Conservation (phyloP, 129 eudicot species). For the Lonicera japonica region DNA sequence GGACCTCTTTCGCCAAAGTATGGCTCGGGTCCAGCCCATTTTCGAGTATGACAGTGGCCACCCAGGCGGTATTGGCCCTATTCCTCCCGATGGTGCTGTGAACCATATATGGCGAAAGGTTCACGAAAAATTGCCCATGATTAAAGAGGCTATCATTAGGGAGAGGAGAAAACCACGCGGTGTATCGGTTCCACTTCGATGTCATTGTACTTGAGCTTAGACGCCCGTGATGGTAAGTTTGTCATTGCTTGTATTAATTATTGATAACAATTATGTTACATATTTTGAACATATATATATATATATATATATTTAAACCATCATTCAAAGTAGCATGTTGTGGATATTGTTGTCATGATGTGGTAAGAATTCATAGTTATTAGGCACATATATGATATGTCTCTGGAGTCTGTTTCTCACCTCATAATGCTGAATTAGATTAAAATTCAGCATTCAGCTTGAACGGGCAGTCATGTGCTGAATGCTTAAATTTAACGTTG, state of each 20-base stretch:
- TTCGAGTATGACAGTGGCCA: constrained; percentile 72
- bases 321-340: neutral
- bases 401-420: no score
- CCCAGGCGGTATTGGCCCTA: constrained; percentile 80
- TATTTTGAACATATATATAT: neutral
- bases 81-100: constrained; percentile 73
- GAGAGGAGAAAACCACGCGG: constrained; percentile 74
- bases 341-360: neutral
- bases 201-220: constrained; percentile 78
- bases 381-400: no score
- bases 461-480: no score
- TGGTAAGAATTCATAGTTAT: no score
- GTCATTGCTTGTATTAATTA: neutral
- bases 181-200: constrained; percentile 69
- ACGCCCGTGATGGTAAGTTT: constrained; percentile 2
- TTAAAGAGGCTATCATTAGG: constrained; percentile 66
- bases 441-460: no score
- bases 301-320: neutral
- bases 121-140: constrained; percentile 66
- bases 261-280: neutral
- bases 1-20: constrained; percentile 47
- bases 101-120: constrained; percentile 87
- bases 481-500: no score
- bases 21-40: constrained; percentile 69
- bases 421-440: no score